phyloP scores from a whole-genome alignment of 768 basidiomycete species.

The Mycena albidolilacea region DNA sequence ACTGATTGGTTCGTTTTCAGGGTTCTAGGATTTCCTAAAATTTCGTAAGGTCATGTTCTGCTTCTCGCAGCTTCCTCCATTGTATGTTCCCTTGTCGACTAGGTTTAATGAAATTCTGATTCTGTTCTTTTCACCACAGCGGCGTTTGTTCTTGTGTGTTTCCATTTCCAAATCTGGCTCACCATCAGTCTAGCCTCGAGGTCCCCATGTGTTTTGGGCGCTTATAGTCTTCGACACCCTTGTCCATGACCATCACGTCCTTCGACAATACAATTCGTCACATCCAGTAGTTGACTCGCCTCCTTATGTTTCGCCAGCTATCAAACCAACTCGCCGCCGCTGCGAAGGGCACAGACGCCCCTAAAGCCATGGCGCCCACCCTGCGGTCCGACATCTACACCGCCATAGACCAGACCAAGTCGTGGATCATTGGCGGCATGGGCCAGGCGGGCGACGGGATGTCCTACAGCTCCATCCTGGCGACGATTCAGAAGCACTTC shows the following conservation, averaged over 20 bases:
- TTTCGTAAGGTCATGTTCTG: slow-evolving; percentile 40
- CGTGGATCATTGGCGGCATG: slow-evolving; percentile 59
- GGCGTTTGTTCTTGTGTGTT: slow-evolving; percentile 26
- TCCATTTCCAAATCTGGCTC: slow-evolving; percentile 4
- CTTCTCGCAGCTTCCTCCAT: slow-evolving; percentile 22
- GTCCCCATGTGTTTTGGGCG: slow-evolving; percentile 25
- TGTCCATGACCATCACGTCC: slow-evolving; percentile 28
- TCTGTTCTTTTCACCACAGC: background rate
- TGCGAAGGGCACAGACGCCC: slow-evolving; percentile 50
- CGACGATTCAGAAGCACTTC: slow-evolving; percentile 58
- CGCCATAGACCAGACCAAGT: slow-evolving; percentile 61
- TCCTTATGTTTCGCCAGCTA: slow-evolving; percentile 63
- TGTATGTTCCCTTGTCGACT: slow-evolving; percentile 17
- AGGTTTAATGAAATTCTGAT: slow-evolving; percentile 23
- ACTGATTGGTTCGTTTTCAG: slow-evolving; percentile 54
- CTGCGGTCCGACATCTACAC: slow-evolving; percentile 67
- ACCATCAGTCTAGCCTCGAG: slow-evolving; percentile 29
- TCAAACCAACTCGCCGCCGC: slow-evolving; percentile 56
- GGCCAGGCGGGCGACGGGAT: slow-evolving; percentile 71
- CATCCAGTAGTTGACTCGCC: slow-evolving; percentile 11
- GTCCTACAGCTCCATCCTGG: slow-evolving; percentile 61
- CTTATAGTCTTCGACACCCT: slow-evolving; percentile 23
- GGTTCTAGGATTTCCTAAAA: slow-evolving; percentile 61
- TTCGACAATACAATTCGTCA: slow-evolving; percentile 27
- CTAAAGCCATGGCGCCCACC: slow-evolving; percentile 63